phyloP scores from a whole-genome alignment of 371 early-diverging fungal species.

The Rhizopus delemar region DNA sequence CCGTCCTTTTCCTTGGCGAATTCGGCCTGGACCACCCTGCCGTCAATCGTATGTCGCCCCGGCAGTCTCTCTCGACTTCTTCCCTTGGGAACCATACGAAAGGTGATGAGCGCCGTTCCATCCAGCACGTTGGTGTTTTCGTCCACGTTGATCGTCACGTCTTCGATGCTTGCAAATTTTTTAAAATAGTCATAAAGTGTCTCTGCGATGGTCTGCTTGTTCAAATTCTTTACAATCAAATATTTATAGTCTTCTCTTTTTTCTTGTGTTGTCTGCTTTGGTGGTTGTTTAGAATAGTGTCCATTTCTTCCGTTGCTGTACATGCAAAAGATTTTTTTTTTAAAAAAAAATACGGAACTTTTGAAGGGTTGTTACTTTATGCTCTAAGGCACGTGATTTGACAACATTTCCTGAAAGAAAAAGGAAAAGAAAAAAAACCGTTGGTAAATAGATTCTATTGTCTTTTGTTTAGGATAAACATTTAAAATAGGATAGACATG shows the following conservation, averaged over 20 bases:
- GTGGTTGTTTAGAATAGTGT: background rate
- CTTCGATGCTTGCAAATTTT: constrained; percentile 1
- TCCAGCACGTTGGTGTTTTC: constrained; percentile 7
- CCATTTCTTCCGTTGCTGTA: background rate
- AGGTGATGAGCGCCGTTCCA: constrained; percentile 13
- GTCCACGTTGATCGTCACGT: background rate
- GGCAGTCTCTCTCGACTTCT: background rate
- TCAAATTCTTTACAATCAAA: constrained; percentile 4
- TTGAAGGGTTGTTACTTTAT: too few relatives aligned
- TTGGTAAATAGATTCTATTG: too few relatives aligned
- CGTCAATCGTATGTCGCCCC: background rate
- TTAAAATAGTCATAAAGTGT: constrained; percentile 21
- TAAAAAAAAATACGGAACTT: too few relatives aligned
- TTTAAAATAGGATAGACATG: too few relatives aligned
- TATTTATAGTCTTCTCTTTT: constrained; percentile 2
- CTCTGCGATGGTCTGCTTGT: constrained; percentile 3
- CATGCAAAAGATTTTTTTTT: background rate
- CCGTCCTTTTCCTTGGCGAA: background rate
- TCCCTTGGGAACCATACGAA: background rate
- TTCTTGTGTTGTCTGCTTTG: background rate
- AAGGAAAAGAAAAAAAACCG: background rate
- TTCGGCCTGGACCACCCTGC: background rate
- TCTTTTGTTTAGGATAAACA: too few relatives aligned
- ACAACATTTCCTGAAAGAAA: too few relatives aligned
- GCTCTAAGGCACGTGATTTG: too few relatives aligned